phyloP scores from a whole-genome alignment of 305 asterid species.

The Solanum hybrid region DNA sequence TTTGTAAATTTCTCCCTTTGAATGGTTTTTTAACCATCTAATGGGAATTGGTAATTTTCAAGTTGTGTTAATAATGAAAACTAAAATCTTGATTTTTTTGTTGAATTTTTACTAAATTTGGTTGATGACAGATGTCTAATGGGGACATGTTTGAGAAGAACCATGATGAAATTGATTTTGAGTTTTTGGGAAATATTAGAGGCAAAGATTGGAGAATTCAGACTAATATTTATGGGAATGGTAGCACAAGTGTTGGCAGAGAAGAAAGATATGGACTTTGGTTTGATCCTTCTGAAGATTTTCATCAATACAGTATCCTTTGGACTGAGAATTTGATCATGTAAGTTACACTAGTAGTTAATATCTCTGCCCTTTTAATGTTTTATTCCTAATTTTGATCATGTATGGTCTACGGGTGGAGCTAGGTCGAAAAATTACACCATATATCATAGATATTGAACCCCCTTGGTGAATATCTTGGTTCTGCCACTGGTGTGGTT shows the following conservation, averaged over 20 bases:
- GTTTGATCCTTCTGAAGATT: constrained; percentile 84
- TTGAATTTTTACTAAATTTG: constrained; percentile 3
- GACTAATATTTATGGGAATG: constrained; percentile 82
- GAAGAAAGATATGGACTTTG: constrained; percentile 82
- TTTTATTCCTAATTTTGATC: neutral
- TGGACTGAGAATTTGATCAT: constrained; percentile 57
- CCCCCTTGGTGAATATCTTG: neutral
- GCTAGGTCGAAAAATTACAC: neutral
- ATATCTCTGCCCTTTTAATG: neutral
- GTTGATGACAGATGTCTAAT: constrained; percentile 56
- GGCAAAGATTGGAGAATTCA: constrained; percentile 81
- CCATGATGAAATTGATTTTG: constrained; percentile 81
- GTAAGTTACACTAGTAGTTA: constrained; percentile 29
- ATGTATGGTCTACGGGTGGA: neutral
- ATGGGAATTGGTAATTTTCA: neutral
- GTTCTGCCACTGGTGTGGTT: neutral
- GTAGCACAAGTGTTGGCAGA: constrained; percentile 64
- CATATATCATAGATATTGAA: neutral
- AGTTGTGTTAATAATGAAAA: neutral
- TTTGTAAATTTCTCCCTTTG: neutral
- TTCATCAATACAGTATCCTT: constrained; percentile 57
- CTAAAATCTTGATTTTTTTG: neutral
- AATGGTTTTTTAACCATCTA: neutral
- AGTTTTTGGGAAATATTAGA: constrained; percentile 73
- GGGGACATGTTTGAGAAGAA: constrained; percentile 62